phyloP scores from a whole-genome alignment of 345 rosid species.

The Eucalyptus marginata region DNA sequence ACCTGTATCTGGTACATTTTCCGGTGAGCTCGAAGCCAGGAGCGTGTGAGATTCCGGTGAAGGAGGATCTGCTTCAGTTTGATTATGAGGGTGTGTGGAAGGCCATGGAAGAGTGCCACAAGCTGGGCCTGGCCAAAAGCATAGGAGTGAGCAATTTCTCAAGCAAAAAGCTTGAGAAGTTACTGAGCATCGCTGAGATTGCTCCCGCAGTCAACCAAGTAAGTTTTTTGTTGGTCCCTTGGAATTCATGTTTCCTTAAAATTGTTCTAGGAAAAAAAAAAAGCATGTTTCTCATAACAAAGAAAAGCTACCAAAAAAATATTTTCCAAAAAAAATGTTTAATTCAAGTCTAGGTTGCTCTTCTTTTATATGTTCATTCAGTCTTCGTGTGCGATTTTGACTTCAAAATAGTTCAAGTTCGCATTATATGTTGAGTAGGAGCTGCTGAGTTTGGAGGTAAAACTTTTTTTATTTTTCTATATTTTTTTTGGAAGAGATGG shows the following conservation, averaged over 20 bases:
- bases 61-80: background rate
- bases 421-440: background rate
- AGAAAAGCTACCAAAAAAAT: background rate
- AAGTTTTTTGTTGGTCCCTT: background rate
- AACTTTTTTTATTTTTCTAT: background rate
- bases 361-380: background rate
- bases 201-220: conserved; percentile 29
- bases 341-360: background rate
- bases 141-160: conserved; percentile 35
- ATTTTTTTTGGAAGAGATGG: background rate
- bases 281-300: background rate
- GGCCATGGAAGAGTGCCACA: conserved; percentile 30
- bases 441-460: background rate
- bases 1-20: conserved; percentile 16
- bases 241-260: no score
- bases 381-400: background rate
- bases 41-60: background rate
- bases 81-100: conserved; percentile 16
- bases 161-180: conserved; percentile 9
- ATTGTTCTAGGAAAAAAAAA: background rate
- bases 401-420: background rate
- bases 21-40: conserved; percentile 1
- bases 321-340: background rate
- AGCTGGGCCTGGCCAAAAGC: conserved; percentile 13
- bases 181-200: conserved; percentile 11